Base-by-base conservation (phyloP, 768 basidiomycete species). In the Mycena maculata region DNA sequence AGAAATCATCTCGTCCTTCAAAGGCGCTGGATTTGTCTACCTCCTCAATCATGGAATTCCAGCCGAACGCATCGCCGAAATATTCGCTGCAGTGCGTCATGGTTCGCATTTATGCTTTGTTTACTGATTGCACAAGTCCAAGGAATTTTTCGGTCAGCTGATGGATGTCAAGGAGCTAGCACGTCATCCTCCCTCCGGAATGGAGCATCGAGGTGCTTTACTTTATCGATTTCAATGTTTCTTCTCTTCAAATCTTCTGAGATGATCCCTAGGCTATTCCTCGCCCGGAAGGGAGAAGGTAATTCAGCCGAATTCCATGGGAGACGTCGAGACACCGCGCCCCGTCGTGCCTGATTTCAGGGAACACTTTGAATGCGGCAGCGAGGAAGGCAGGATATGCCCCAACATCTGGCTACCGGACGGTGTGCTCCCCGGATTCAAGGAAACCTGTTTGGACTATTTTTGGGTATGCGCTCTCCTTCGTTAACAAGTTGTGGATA, bases 331-430 rank as follows among this genome's bases (percentile, higher is more conserved):
- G n/a, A n/a, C n/a, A n/a, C n/a, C n/a, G n/a, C n/a, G n/a, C n/a
- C n/a, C n/a, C n/a, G n/a, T n/a, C n/a, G n/a, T n/a, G n/a, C n/a
- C 33, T 13, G 33, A 36, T 36, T 36, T 13, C 33, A 36, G 13
- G 41, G 41, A 42, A n/a, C 41, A 42, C 41, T 75, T 74, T 70
- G 45, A 27, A 22, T 1, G 79, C 15, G 87, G 86, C 1, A 76
- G 82, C 23, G 86, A 87, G 49, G 77, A 80, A 22, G 76, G 82
- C 47, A 73, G 72, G 4, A 65, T 71, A 0, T 81, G 84, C 77
- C 85, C 87, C 2, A 87, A 88, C 68, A 85, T 88, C 38, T 89
- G 87, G 87, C 80, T 84, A 13, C 83, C 84, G 0, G 87, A 86
- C 8, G 79, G 76, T 18, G 76, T 82, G 0, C 74, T 89, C 18